phyloP scores from a whole-genome alignment of 768 basidiomycete genomes.

The Tulasnella sp. region DNA sequence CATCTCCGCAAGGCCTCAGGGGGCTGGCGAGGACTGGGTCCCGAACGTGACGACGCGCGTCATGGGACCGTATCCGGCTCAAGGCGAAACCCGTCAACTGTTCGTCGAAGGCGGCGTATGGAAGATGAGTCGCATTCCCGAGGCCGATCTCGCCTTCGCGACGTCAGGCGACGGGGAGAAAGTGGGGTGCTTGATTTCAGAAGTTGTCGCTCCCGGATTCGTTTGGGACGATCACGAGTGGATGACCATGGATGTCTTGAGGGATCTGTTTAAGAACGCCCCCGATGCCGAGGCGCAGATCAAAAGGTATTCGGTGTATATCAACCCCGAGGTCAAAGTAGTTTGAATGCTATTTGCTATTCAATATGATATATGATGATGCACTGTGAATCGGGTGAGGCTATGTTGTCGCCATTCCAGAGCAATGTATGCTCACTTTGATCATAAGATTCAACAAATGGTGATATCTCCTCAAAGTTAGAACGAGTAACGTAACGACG shows the following conservation, averaged over 20 bases:
- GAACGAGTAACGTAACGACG: not conserved
- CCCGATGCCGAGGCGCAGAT: conserved; percentile 23
- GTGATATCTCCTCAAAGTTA: not conserved
- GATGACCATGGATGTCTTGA: conserved; percentile 29
- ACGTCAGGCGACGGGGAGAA: conserved; percentile 21
- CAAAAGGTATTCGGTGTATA: conserved; percentile 2
- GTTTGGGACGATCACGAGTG: conserved; percentile 41
- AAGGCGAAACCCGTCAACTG: conserved; percentile 37
- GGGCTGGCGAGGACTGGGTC: conserved; percentile 15
- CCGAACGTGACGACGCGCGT: conserved; percentile 31
- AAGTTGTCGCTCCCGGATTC: conserved; percentile 49
- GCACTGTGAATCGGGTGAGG: not conserved
- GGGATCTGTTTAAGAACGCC: conserved; percentile 27
- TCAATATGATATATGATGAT: not conserved
- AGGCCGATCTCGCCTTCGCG: conserved; percentile 23
- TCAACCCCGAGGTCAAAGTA: conserved; percentile 2
- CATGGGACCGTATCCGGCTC: conserved; percentile 33
- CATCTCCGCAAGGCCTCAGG: conserved; percentile 26
- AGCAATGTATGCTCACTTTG: too few relatives aligned
- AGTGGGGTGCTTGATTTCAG: conserved; percentile 42
- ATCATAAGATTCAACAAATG: not conserved
- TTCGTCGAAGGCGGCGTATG: conserved; percentile 30
- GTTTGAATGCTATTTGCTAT: not conserved
- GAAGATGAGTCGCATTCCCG: conserved; percentile 27
- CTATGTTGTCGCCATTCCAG: not conserved